Percentiles rank a stretch among this genome's conserved stretches.
Conservation (phyloP, 305 asterid genomes). For the Petunia hybrid region DNA sequence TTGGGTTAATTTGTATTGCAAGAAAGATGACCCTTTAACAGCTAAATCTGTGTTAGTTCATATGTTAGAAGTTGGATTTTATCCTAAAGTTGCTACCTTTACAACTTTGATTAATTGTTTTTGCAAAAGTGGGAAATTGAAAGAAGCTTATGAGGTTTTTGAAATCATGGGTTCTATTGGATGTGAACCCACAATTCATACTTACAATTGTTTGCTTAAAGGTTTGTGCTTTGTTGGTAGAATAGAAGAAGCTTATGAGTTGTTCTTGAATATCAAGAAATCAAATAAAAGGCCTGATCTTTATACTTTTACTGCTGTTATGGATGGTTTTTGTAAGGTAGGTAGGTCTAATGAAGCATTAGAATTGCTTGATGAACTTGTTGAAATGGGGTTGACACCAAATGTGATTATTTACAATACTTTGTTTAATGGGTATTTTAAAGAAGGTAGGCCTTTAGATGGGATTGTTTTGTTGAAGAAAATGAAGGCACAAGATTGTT, state of each 20-base stretch:
- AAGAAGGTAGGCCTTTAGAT: constrained; percentile 69
- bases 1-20: constrained; percentile 58
- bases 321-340: constrained; percentile 86
- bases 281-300: constrained; percentile 58
- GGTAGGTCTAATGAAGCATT: constrained; percentile 75
- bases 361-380: constrained; percentile 66
- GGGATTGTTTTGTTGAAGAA: constrained; percentile 57
- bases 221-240: constrained; percentile 72
- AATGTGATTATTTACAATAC: constrained; percentile 69
- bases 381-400: constrained; percentile 53
- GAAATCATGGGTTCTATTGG: constrained; percentile 46
- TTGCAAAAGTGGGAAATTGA: constrained; percentile 58
- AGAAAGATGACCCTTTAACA: constrained; percentile 47
- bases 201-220: constrained; percentile 48
- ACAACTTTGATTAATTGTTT: constrained; percentile 61
- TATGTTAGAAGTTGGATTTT: constrained; percentile 55
- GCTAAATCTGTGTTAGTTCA: constrained; percentile 48
- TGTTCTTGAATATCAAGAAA: constrained; percentile 54
- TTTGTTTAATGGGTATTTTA: constrained; percentile 74
- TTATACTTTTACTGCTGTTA: constrained; percentile 70
- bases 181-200: constrained; percentile 43
- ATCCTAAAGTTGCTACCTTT: constrained; percentile 65
- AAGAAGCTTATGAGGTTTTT: constrained; percentile 61
- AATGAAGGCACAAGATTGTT: constrained; percentile 61
- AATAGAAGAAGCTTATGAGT: constrained; percentile 68